phyloP scores from a whole-genome alignment of 108 stramenopile species.

The Pelagomonas calceolata region DNA sequence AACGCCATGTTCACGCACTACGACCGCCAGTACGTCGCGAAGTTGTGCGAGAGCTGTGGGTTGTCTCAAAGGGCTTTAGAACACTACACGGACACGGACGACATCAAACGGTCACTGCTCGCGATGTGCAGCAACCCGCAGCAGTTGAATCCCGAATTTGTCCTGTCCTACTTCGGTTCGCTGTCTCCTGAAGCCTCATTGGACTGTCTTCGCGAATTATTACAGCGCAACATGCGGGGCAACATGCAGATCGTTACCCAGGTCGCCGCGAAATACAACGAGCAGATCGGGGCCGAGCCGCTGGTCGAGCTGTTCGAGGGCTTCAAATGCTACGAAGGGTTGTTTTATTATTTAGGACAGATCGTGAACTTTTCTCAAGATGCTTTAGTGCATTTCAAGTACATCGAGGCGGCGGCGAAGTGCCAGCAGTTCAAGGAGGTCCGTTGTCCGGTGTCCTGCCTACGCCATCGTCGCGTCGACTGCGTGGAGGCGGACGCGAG shows the following conservation, averaged over 20 bases:
- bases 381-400: constrained; percentile 96
- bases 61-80: constrained; percentile 99
- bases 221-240: constrained; percentile 64
- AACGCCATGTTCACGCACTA: constrained; percentile 96
- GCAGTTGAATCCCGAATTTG: constrained; percentile 89
- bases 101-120: constrained; percentile 76
- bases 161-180: constrained; percentile 90
- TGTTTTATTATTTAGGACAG: constrained; percentile 92
- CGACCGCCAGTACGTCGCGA: constrained; percentile 88
- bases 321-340: constrained; percentile 86
- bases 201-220: constrained; percentile 87
- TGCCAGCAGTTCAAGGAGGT: constrained; percentile 93
- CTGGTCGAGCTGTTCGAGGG: constrained; percentile 92
- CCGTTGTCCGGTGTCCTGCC: no score
- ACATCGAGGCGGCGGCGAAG: constrained; percentile 88
- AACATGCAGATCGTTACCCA: constrained; percentile 93
- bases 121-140: constrained; percentile 82
- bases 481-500: no score
- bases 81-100: constrained; percentile 92
- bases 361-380: constrained; percentile 93
- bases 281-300: constrained; percentile 84
- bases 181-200: constrained; percentile 84
- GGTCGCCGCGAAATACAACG: constrained; percentile 94
- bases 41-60: constrained; percentile 91
- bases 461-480: no score